phyloP scores from a whole-genome alignment of 495 filamentous ascomycete genomes.

The Xylaria longipes region DNA sequence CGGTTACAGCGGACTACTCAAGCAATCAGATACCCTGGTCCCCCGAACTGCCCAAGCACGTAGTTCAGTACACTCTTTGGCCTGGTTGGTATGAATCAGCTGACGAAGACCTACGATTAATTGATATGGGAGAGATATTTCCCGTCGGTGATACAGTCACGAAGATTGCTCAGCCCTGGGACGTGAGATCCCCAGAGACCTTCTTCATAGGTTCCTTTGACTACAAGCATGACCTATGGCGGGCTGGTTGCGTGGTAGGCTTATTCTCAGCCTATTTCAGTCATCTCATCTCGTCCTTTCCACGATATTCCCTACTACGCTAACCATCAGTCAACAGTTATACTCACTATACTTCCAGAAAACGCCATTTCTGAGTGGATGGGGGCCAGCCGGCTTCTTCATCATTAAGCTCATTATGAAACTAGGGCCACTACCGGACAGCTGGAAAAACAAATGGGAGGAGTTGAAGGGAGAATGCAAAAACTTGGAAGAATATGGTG shows the following conservation, averaged over 20 bases:
- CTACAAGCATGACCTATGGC: slow-evolving; percentile 19
- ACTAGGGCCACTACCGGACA: slow-evolving; percentile 13
- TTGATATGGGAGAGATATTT: slow-evolving; percentile 13
- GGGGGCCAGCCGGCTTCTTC: not conserved
- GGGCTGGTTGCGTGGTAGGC: slow-evolving; percentile 23
- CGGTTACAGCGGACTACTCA: slow-evolving; percentile 14
- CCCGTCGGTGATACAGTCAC: slow-evolving; percentile 13
- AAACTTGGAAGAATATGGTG: not conserved
- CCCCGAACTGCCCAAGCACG: slow-evolving; percentile 16
- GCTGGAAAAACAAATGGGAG: slow-evolving; percentile 15
- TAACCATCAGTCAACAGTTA: slow-evolving; percentile 14
- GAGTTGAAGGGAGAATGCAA: not conserved
- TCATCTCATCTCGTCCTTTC: not conserved
- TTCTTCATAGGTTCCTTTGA: slow-evolving; percentile 22
- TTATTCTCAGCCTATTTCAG: not conserved
- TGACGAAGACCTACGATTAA: slow-evolving; percentile 18
- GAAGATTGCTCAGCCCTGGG: slow-evolving; percentile 11
- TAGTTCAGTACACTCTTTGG: slow-evolving; percentile 17
- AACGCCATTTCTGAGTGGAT: not conserved
- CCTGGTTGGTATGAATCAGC: slow-evolving; percentile 23
- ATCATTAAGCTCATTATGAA: slow-evolving; percentile 1
- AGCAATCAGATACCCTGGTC: slow-evolving; percentile 5
- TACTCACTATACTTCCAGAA: slow-evolving; percentile 22
- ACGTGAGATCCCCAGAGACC: slow-evolving; percentile 24
- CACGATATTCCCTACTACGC: not conserved